Percentiles rank a stretch among this genome's conserved stretches.
Conservation (phyloP, 192 early-diverging fungal genomes). For the Rhizophlyctis rosea region DNA sequence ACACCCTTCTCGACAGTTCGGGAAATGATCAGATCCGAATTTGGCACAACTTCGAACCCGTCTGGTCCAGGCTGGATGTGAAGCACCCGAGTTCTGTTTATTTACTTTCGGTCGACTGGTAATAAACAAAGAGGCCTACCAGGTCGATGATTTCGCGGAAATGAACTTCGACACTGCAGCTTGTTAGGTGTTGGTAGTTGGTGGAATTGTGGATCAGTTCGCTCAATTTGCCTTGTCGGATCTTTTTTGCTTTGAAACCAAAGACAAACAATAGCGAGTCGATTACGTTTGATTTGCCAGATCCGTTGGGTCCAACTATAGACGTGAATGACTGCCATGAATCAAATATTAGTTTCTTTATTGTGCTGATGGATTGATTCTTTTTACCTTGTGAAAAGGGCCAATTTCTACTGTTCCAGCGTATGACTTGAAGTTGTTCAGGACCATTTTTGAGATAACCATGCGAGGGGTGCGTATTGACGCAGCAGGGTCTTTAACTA, state of each 20-base stretch:
- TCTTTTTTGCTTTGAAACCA: conserved; percentile 95
- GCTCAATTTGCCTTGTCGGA: conserved; percentile 92
- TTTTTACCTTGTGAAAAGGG: conserved; percentile 88
- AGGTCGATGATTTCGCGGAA: conserved; percentile 88
- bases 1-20: conserved; percentile 50
- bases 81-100: not conserved
- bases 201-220: conserved; percentile 95
- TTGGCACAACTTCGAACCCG: conserved; percentile 54
- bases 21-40: conserved; percentile 74
- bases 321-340: conserved; percentile 62
- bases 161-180: conserved; percentile 88
- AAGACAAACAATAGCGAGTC: conserved; percentile 97
- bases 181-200: conserved; percentile 61
- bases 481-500: too few species aligned
- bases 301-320: conserved; percentile 96
- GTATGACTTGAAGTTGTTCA: conserved; percentile 97
- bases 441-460: conserved; percentile 78
- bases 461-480: conserved; percentile 54
- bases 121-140: conserved; percentile 39
- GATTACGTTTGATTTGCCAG: conserved; percentile 98
- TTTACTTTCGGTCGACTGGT: not conserved
- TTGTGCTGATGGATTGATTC: not conserved
- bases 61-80: conserved; percentile 55
- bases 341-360: conserved; percentile 1
- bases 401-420: conserved; percentile 87